Evolutionary conservation across 2,329 filamentous ascomycete species (phyloP), one percentile per base, ranked within the genome.

Genomic region (Aspergillus ruber): DNA sequence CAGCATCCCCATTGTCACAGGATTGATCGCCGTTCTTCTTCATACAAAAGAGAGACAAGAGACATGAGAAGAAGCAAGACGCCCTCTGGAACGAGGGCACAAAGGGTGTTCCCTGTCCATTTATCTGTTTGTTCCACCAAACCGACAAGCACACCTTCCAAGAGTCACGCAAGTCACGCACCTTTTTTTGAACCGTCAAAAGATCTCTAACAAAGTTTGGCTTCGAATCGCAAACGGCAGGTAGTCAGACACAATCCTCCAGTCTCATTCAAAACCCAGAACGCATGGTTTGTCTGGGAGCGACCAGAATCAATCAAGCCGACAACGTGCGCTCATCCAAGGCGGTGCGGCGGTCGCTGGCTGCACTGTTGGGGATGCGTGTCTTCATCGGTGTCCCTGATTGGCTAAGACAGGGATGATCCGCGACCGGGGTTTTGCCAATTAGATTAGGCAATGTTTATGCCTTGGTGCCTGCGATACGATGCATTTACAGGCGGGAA

Each of bases 1-100:
- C 59, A 69, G 65, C 64, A 69, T 65, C 43, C 57, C 61, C 65
- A 66, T 66, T 8, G 29, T 65, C 45, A 42, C 46, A 35, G 42
- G 8, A 18, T 29, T 36, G 23, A 20, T 20, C 17, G 44, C 17
- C 10, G 41, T 50, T 17, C 9, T 23, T 9, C 23, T 35, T 18
- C 29, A 23, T 41, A 39, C 44, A 43, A 21, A 38, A 43, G 18
- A 27, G 9, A 43, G 15, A 38, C 29, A 23, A 23, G 29, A n/a
- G 25, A 13, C 27, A 33, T 21, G 10, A 20, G 23, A 6, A 12
- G 43, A 33, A 23, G 13, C 12, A 10, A 10, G n/a, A 29, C 12
- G 39, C 6, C 39, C n/a, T 21, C n/a, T 27, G 15, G 18, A 20
- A 42, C 9, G 12, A 12, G 15, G 18, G 9, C 38, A 20, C 6